Conservation (phyloP, 2,329 filamentous ascomycete species). For the Calonectria naviculata region DNA sequence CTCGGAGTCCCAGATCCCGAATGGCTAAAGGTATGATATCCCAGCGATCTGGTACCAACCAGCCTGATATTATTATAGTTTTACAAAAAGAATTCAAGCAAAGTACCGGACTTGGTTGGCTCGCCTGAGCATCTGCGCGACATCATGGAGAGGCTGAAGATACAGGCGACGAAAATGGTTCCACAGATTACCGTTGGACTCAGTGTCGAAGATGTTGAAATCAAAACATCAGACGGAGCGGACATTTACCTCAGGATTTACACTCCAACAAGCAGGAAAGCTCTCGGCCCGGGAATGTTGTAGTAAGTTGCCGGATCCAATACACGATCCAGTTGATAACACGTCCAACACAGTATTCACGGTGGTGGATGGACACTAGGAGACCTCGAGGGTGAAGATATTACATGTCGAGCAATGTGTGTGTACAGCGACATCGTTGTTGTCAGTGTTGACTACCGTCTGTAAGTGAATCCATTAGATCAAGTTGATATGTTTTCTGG, state of each 20-base stretch:
- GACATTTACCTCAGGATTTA: background rate
- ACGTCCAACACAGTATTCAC: background rate
- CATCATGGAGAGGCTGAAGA: conserved; percentile 5
- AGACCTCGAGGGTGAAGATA: conserved; percentile 8
- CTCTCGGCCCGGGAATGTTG: background rate
- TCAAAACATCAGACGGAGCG: background rate
- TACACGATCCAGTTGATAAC: background rate
- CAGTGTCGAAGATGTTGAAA: background rate
- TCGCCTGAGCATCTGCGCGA: background rate
- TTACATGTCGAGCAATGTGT: conserved; percentile 2
- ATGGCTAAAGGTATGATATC: background rate
- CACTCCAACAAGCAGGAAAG: background rate
- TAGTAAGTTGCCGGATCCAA: background rate
- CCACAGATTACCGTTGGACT: background rate
- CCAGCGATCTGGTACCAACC: too few species aligned
- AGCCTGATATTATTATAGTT: background rate
- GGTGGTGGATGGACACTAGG: conserved; percentile 11
- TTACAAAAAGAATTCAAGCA: background rate
- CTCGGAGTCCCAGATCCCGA: background rate
- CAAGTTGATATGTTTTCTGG: too few species aligned
- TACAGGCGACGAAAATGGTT: background rate
- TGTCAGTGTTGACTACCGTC: conserved; percentile 5
- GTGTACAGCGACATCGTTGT: background rate
- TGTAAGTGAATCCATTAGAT: background rate
- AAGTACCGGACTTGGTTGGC: background rate